Base-by-base conservation (phyloP, 228 moss, liverwort and hornwort genomes). In the Sphagnum fallax region DNA sequence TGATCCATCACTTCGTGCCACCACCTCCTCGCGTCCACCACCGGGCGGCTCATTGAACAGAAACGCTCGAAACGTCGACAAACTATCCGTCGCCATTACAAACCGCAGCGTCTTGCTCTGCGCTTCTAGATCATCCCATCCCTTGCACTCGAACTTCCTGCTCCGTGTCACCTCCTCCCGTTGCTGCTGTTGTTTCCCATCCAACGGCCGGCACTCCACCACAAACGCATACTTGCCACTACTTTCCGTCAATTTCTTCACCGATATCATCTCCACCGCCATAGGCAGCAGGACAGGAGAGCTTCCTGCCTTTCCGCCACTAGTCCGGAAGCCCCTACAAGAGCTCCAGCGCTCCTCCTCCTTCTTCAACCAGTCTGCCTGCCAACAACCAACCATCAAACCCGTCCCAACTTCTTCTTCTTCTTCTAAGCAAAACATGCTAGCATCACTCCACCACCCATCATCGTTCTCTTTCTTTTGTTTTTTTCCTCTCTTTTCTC, bases 41-140 rank as follows among this genome's bases (percentile, higher is more conserved):
- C 73, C 79, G 73, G 88, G 86, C 66, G 79, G 73, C 16, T 90
- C 87, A 67, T 71, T 83, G 72, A 91, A 88, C 67, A 96, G 74
- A 68, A 92, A 96, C 53, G 86, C 82, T 80, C 96, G 87, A 68
- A 96, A 96, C 57, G 76, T 75, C 67, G 79, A 70, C 64, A 92
- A 75, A 4, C 81, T 81, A 64, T 96, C 91, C 50, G 91, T 84
- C 6, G 84, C 87, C 77, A 81, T 91, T 50, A 81, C 89, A 64
- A 92, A 96, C 72, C 85, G 79, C 6, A 92, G 65, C 72, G 96
- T 92, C 71, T 79, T 88, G n/a, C 76, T 69, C 14, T 83, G 88
- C 10, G 91, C 86, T 62, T 83, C 89, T 48, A 67, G 68, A 68
- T 96, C 96, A 59, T 92, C 91, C 66, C 78, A 80, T 50, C 88